phyloP scores from a whole-genome alignment of 306 rosid species.

The Vigna radiata region DNA sequence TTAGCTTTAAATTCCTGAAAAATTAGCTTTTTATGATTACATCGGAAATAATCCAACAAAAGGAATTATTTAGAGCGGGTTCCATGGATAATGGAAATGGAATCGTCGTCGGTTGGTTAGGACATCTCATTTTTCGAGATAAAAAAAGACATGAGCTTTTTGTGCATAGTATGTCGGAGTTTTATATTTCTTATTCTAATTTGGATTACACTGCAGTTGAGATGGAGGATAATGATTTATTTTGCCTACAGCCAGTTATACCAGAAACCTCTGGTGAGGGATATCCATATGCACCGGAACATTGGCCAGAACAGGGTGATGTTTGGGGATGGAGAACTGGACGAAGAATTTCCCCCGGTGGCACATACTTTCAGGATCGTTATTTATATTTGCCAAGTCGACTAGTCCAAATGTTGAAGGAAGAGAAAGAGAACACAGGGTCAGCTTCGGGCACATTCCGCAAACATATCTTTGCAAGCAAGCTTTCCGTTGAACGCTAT shows the following conservation, averaged over 20 bases:
- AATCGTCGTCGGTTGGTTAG: too few species aligned
- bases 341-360: conserved; percentile 56
- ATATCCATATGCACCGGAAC: conserved; percentile 80
- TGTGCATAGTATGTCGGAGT: too few species aligned
- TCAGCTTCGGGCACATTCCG: not conserved
- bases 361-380: conserved; percentile 69
- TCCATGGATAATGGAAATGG: too few species aligned
- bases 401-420: conserved; percentile 18
- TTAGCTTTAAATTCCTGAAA: too few species aligned
- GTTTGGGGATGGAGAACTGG: conserved; percentile 88
- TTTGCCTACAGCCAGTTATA: conserved; percentile 40
- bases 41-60: too few species aligned
- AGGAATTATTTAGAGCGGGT: too few species aligned
- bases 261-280: conserved; percentile 71
- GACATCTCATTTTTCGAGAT: too few species aligned
- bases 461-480: conserved; percentile 66
- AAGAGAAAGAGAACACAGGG: not conserved
- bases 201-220: too few species aligned
- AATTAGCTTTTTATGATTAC: too few species aligned
- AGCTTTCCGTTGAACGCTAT: conserved; percentile 71
- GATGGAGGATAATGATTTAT: not conserved
- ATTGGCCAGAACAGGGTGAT: conserved; percentile 81
- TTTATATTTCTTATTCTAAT: too few species aligned
- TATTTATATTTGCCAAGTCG: conserved; percentile 73
- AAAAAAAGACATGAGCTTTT: too few species aligned